Percentiles rank a stretch among this genome's conserved stretches.
These are phyloP conservation scores for Papilionanthe hybrid DNA, from an alignment of 116 monocot genomes.

Conservation along the genomic window DNA sequence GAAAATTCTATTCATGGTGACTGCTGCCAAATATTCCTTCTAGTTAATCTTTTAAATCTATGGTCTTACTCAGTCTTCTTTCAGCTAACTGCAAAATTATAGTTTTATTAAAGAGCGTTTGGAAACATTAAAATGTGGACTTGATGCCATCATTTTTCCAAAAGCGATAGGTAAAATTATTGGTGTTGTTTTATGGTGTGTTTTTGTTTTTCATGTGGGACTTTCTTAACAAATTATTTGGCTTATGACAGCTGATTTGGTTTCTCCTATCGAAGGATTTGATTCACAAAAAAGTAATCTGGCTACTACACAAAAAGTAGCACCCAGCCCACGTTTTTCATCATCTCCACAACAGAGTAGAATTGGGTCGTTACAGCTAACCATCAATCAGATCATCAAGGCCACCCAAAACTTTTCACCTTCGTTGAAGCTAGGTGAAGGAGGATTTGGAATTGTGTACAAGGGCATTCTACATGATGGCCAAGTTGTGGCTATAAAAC, in stretches of 20 bases:
- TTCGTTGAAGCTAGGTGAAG: slow-evolving; percentile 62
- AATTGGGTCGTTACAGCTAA: slow-evolving; percentile 52
- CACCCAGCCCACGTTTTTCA: slow-evolving; percentile 57
- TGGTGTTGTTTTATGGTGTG: background rate
- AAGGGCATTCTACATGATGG: slow-evolving; percentile 68
- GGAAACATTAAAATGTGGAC: background rate
- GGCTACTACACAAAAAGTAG: slow-evolving; percentile 30
- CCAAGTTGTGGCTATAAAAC: slow-evolving; percentile 61
- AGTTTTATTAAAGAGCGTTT: background rate
- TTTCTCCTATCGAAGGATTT: slow-evolving; percentile 23
- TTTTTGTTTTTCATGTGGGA: background rate
- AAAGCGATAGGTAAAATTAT: background rate
- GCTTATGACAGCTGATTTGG: slow-evolving; percentile 25
- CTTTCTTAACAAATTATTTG: background rate
- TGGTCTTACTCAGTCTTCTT: background rate
- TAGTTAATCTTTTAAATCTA: background rate
- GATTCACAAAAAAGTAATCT: slow-evolving; percentile 14
- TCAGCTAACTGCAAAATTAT: background rate
- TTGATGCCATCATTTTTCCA: background rate
- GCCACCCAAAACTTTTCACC: slow-evolving; percentile 85
- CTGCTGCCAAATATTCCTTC: background rate
- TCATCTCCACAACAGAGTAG: slow-evolving; percentile 50
- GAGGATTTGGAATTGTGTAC: slow-evolving; percentile 82
- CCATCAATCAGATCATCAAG: slow-evolving; percentile 46
- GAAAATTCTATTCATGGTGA: background rate